Base-by-base conservation (phyloP, 2,329 filamentous ascomycete genomes). In the Apiospora saccharicola region DNA sequence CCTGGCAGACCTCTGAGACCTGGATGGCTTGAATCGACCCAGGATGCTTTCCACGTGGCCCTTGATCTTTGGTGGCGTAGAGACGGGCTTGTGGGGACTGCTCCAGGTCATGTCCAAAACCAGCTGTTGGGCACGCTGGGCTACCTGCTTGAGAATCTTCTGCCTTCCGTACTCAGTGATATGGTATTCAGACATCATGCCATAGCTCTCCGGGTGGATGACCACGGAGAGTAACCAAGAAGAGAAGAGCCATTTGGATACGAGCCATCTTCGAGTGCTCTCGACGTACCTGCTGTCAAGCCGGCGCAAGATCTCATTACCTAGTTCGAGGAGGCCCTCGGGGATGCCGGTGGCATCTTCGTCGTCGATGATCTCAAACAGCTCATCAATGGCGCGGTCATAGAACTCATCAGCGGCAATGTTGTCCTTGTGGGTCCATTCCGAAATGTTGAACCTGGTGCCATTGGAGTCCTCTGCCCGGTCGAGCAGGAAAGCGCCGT, bases 171-270 rank as follows among this genome's bases (percentile, higher is more conserved):
- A 94, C 76, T 97, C 94, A 69, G 93, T 95, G 77, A 98, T 94
- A 83, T 98, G 94, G 81, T 97, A 96, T 78, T 97, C 94, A 72
- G 94, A 89, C 85, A 98, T 92, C 84, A 93, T 90, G 71, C 90
- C 90, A 76, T 90, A 88, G 70, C 88, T 95, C 88, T 99, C 96
- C 14, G 96, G 96, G 78, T 96, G 93, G 68, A 94, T 93, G 78
- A 98, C 90, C 70, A 94, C 92, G 77, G 93, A 92, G 67, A 94
- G 88, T 47, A 98, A 86, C 82, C 96, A 98, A 70, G 92, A 92
- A 74, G 94, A 93, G 81, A 98, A 98, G 74, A 98, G 91, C 91
- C 96, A 99, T 80, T 95, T 93, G 78, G 92, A 94, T 75, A 98
- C 91, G 75, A 98, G 89, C 85, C 95, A 97, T 76, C 91, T 91